Base-by-base conservation (phyloP, 768 basidiomycete species). In the Suillus subaureus region DNA sequence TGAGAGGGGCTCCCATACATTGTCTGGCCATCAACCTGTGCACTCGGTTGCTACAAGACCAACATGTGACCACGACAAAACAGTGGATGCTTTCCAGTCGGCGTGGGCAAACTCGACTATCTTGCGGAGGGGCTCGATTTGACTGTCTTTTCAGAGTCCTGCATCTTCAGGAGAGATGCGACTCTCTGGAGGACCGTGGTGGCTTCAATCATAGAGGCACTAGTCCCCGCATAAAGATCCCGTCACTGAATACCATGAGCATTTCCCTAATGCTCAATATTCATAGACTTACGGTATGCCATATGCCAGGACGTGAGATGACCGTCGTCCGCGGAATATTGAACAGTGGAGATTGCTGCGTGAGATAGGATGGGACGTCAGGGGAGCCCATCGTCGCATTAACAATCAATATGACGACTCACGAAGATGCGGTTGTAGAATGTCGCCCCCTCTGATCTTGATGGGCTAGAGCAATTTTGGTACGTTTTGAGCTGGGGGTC, bases 221-320 rank as follows among this genome's bases (percentile, higher is more conserved):
- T 90, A 85, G 86, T 12, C 94, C 92, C 51, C 92, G 83, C 12
- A 88, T 83, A 12, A 91, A 91, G 69, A 88, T 85, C 1, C 83
- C 84, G 85, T 87, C 12, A 64, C 45, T 39, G 54, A 28, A 33
- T 37, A 54, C 2, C 4, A 21, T 58, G 42, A 57, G 54, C n/a
- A 5, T 33, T 33, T 15, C 13, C n/a, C n/a, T 16, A 12, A 37
- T 37, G 37, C 37, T 56, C 28, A 0, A 51, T 13, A 52, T 9
- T 57, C 57, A 6, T 5, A 31, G 37, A 75, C 74, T 70, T 67
- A 86, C 86, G 81, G 72, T 94, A 91, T 21, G 93, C 90, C 5
- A 94, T 76, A 74, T 95, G 94, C 88, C 89, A 94, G 67, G 93
- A 90, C 1, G 92, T 93, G 4, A 88, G 86, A 70, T 91, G 87